Evolutionary conservation across 1,284 basidiomycete genomes (phyloP), one percentile per base, ranked within the genome.

Genomic region (Xerocomus amazonicus): DNA sequence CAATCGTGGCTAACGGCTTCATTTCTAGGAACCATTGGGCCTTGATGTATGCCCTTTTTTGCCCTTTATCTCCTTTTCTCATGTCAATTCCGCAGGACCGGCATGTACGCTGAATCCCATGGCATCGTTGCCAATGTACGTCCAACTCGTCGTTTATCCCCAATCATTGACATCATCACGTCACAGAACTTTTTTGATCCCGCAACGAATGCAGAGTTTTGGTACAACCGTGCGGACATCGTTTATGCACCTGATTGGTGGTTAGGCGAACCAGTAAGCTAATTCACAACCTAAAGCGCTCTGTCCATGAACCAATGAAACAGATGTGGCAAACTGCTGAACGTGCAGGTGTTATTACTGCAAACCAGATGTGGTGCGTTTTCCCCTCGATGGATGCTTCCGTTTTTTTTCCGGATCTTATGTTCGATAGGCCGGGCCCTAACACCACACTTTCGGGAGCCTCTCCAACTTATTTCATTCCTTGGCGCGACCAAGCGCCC

Each of bases 251-350:
- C 84, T 0, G 61, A 71, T 1, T 96, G 92, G 90, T 95, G 92
- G 92, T 69, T 78, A 32, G 92, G 92, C 42, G 90, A 94, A 63
- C 91, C 92, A 29, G 90, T 92, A 57, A 58, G 84, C 68, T 14
- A 36, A 7, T 17, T 40, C 26, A 6, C 13, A 9, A 14, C 12
- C 23, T 29, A 14, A 19, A 1, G 34, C 12, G 3, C 19, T 12
- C 38, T 37, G 28, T 36, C 58, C 31, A 51, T 31, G n/a, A 43
- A 42, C 19, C 6, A 23, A 27, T 26, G 26, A 34, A 38, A 48
- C 50, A 92, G 90, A 85, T 94, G 76, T 96, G 92, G 92, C 89
- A 91, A 59, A 92, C 91, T 0, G 88, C 84, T 2, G 78, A 76
- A 52, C 83, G 81, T 54, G 81, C 83, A 6, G 85, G 86, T 0